Base-by-base conservation (phyloP, 805 yeast genomes). In the Metschnikowia baotianmanensis region DNA sequence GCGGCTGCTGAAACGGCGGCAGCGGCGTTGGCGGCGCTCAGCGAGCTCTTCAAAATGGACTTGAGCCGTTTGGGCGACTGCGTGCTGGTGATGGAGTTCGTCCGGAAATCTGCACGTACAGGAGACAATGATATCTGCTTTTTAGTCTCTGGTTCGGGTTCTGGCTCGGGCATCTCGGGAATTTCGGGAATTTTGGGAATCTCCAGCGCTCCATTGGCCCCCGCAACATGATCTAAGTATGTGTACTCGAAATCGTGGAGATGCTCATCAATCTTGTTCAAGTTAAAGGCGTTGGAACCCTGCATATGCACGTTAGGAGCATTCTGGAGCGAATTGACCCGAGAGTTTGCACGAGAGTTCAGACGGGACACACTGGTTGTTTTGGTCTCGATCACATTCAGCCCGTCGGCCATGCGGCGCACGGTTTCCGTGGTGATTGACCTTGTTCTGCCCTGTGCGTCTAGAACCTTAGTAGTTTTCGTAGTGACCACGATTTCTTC, bases 381-480 rank as follows among this genome's bases (percentile, higher is more conserved):
- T 15, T 66, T 68, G 3, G 71, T 69, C 48, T 69, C 74, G 34
- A 67, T 64, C 19, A 69, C 57, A 38, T 66, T 67, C 13, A 71
- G 61, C 4, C 75, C 75, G 45, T 69, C 74, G 7, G 74, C 64
- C 47, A 73, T 54, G 34, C 69, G 65, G 46, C 75, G 69, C 20
- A 78, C 65, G 0, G 80, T 76, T 29, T 74, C 74, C 30, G 72
- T 76, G 2, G 82, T 77, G 31, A 78, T 74, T 3, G 82, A 76
- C 41, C 63, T 69, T 0, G 83, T 77, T 29, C 80, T 66, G 0
- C 83, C 83, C 28, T 59, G 62, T 5, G 65, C 58, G 42, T 76
- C 82, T 41, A 64, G 64, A 20, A 76, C 75, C 47, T 69, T 73
- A 9, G 79, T 74, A 1, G 81, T 76, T 43, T 70, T 72, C 9